These are phyloP conservation scores for Pseudocercospora musae DNA, from an alignment of 2,329 filamentous ascomycete species.

Conservation along the genomic window DNA sequence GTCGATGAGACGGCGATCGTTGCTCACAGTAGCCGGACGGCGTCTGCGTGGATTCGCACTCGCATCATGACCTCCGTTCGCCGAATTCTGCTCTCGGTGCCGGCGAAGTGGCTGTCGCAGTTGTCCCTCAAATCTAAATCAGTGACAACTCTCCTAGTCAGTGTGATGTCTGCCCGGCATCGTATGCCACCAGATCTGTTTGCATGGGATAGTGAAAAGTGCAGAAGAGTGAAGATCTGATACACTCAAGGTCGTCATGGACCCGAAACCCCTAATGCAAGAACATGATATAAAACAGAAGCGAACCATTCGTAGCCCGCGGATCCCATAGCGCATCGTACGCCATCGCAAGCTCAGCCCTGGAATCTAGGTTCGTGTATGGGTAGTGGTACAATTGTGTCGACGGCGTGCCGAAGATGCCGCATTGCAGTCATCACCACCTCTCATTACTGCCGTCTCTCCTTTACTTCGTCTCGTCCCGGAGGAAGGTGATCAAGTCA, in stretches of 20 bases:
- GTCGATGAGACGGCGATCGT: neutral
- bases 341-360: slow-evolving; percentile 1
- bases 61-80: no score
- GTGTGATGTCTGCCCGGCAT: neutral
- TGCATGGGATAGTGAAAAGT: neutral
- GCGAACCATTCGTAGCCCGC: slow-evolving; percentile 1
- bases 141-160: neutral
- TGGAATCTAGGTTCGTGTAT: slow-evolving; percentile 4
- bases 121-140: neutral
- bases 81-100: no score
- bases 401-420: neutral
- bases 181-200: neutral
- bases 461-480: slow-evolving; percentile 65
- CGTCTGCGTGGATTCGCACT: no score
- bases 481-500: slow-evolving; percentile 88
- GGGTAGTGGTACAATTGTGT: slow-evolving; percentile 4
- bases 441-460: slow-evolving; percentile 2
- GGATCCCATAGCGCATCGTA: neutral
- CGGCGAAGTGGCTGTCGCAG: no score
- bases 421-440: neutral
- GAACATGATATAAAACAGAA: slow-evolving; percentile 4
- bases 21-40: no score
- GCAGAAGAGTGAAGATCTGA: slow-evolving; percentile 5
- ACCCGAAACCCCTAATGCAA: slow-evolving; percentile 3
- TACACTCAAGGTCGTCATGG: neutral